phyloP scores from a whole-genome alignment of 495 filamentous ascomycete genomes.

The Tuber indicum region DNA sequence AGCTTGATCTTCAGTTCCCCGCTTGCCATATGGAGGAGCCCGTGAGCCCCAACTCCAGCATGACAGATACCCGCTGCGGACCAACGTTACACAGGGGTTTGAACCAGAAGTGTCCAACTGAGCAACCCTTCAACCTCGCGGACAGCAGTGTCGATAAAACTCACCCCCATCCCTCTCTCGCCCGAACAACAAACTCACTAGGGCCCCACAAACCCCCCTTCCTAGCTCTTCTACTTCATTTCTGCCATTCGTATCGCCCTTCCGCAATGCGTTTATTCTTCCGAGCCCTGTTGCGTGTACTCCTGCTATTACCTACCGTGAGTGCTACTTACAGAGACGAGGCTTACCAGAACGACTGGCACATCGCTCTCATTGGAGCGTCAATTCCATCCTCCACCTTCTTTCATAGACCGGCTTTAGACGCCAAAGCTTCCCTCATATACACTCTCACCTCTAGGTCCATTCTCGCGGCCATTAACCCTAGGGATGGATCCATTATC shows the following conservation, averaged over 20 bases:
- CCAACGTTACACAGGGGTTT: not conserved
- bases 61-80: not conserved
- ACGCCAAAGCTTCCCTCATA: constrained; percentile 78
- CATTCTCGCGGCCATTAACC: constrained; percentile 81
- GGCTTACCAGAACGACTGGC: constrained; percentile 86
- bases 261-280: not conserved
- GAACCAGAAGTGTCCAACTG: not conserved
- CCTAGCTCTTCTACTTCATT: not conserved
- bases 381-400: constrained; percentile 79
- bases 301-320: constrained; percentile 34
- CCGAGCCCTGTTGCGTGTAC: not conserved
- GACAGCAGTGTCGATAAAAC: not conserved
- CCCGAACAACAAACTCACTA: not conserved
- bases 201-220: not conserved
- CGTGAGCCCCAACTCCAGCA: not conserved
- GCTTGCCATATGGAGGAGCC: not conserved
- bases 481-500: constrained; percentile 70
- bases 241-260: not conserved
- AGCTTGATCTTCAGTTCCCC: not conserved
- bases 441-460: constrained; percentile 81
- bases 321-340: constrained; percentile 80
- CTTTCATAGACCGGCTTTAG: constrained; percentile 76
- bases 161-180: not conserved
- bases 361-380: constrained; percentile 77
- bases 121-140: not conserved